These are phyloP conservation scores for Phanerodontia chrysosporium DNA, from an alignment of 768 basidiomycete genomes.

Conservation along the genomic window DNA sequence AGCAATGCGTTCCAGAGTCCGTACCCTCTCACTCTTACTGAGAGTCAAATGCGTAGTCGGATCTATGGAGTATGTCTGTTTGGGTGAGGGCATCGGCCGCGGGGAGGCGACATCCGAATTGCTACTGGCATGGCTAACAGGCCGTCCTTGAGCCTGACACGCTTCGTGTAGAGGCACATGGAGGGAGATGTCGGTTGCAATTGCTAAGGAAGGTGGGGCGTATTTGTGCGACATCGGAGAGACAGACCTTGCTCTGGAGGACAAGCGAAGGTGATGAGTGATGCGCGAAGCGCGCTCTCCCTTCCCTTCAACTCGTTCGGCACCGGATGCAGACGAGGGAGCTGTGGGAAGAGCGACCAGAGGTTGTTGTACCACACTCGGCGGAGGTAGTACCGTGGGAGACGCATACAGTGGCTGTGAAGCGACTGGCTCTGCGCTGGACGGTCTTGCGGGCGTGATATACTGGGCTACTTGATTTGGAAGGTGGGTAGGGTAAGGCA, in stretches of 20 bases:
- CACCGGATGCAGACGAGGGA: not conserved
- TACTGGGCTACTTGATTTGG: slow-evolving; percentile 21
- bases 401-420: slow-evolving; percentile 28
- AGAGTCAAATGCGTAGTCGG: slow-evolving; percentile 34
- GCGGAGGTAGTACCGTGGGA: slow-evolving; percentile 34
- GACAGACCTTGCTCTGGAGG: slow-evolving; percentile 55
- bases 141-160: not conserved
- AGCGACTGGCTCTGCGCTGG: slow-evolving; percentile 43
- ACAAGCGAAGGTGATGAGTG: slow-evolving; percentile 52
- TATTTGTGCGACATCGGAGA: slow-evolving; percentile 60
- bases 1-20: slow-evolving; percentile 69
- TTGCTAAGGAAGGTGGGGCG: slow-evolving; percentile 13
- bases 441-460: slow-evolving; percentile 39
- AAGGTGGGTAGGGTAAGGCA: slow-evolving; percentile 6
- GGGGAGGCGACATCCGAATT: slow-evolving; percentile 47
- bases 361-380: slow-evolving; percentile 26
- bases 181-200: not conserved
- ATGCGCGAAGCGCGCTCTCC: slow-evolving; percentile 57
- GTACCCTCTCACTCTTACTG: slow-evolving; percentile 56
- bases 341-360: slow-evolving; percentile 24
- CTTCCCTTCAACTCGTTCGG: slow-evolving; percentile 52
- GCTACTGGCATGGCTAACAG: slow-evolving; percentile 15
- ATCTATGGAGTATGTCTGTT: slow-evolving; percentile 46
- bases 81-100: slow-evolving; percentile 65
- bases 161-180: not conserved